These are phyloP conservation scores for Haplosporangium sp. DNA, from an alignment of 371 early-diverging fungal genomes.

Conservation along the genomic window DNA sequence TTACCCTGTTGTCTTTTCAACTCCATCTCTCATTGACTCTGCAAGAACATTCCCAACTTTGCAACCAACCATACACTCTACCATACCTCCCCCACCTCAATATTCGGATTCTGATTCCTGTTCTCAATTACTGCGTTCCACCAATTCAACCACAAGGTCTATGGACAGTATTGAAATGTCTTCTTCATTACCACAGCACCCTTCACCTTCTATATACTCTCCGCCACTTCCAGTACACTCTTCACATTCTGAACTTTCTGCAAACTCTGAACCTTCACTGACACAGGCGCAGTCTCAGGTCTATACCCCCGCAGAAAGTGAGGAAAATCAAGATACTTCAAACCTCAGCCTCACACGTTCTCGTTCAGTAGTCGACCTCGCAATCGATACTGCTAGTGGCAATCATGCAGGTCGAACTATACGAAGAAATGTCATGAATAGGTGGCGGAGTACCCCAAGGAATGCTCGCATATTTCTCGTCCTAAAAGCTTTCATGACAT, in stretches of 20 bases:
- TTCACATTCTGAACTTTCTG: neutral
- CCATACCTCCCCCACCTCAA: constrained; percentile 18
- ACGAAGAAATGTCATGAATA: constrained; percentile 33
- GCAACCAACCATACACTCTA: constrained; percentile 8
- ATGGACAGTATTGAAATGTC: neutral
- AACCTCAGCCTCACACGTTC: constrained; percentile 10
- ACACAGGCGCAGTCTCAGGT: neutral
- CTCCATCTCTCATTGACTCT: constrained; percentile 38
- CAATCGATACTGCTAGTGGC: constrained; percentile 25
- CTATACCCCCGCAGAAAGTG: neutral
- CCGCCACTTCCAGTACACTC: no score
- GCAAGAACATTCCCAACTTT: constrained; percentile 14
- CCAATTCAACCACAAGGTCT: neutral
- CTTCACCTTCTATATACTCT: no score
- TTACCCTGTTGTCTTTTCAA: constrained; percentile 39
- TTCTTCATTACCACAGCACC: no score
- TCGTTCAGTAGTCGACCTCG: constrained; percentile 41
- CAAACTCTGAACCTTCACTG: neutral
- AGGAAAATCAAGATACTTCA: neutral
- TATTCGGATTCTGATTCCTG: neutral
- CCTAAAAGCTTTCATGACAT: constrained; percentile 12
- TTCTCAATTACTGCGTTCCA: neutral
- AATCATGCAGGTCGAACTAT: constrained; percentile 38
- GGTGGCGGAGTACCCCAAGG: constrained; percentile 35
- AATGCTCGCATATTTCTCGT: constrained; percentile 45